Percentiles rank a stretch among this genome's conserved stretches.
These are phyloP conservation scores for Coemansia sp. DNA, from an alignment of 192 early-diverging fungal genomes.

Conservation along the genomic window DNA sequence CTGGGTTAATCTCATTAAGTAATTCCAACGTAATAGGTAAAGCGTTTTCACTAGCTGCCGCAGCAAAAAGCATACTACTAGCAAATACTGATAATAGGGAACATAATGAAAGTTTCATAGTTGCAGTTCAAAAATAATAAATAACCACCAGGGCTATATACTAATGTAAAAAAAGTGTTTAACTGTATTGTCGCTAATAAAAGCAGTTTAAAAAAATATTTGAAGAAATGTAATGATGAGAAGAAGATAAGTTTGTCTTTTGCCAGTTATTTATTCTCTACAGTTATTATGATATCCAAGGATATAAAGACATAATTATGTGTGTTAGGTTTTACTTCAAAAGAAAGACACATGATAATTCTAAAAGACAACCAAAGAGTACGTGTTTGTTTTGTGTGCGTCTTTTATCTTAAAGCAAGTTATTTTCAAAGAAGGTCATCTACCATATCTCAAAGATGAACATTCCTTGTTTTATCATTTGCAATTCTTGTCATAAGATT, in stretches of 20 bases:
- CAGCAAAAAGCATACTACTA: not conserved
- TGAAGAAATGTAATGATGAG: not conserved
- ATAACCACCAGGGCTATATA: no score
- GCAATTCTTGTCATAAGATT: not conserved
- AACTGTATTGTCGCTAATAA: no score
- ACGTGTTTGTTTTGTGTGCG: not conserved
- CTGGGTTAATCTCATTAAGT: slow-evolving; percentile 1
- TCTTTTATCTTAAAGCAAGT: not conserved
- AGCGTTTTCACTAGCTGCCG: not conserved
- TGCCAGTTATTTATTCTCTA: not conserved
- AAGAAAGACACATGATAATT: not conserved
- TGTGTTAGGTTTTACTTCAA: not conserved
- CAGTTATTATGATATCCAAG: not conserved
- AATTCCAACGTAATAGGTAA: not conserved
- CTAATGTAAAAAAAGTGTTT: no score
- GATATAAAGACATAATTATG: not conserved
- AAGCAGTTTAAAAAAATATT: no score
- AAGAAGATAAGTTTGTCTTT: not conserved
- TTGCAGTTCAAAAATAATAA: no score
- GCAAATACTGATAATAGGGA: no score
- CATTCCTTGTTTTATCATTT: not conserved
- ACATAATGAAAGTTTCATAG: no score
- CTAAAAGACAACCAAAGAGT: not conserved
- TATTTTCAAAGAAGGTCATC: not conserved
- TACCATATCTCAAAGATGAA: not conserved